Conservation (phyloP, 1,284 basidiomycete genomes). For the Sphagnurus paluster region DNA sequence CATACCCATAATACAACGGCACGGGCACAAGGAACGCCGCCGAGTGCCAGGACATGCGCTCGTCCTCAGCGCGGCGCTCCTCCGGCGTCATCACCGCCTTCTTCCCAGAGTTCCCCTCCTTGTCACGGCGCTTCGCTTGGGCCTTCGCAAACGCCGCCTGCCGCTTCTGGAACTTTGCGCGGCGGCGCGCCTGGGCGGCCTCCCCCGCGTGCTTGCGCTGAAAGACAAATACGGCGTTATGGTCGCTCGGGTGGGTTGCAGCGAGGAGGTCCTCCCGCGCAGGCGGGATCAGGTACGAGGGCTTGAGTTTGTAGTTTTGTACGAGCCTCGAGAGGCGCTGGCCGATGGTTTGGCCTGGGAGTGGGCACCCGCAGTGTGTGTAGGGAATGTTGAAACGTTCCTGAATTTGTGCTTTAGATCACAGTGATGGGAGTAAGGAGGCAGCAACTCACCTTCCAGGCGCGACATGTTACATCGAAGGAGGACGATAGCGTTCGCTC, state of each 20-base stretch:
- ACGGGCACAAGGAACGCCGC: conserved; percentile 14
- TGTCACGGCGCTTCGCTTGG: neutral
- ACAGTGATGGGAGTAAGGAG: neutral
- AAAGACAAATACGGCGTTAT: conserved; percentile 11
- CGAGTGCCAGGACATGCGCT: conserved; percentile 1
- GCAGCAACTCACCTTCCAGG: conserved; percentile 32
- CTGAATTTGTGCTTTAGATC: conserved; percentile 22
- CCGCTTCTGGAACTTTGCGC: conserved; percentile 5
- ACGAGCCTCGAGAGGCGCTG: conserved; percentile 36
- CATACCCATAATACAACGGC: conserved; percentile 9
- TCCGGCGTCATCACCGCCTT: neutral
- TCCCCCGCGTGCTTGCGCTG: neutral
- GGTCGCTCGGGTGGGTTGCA: conserved; percentile 40
- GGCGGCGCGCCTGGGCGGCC: conserved; percentile 1
- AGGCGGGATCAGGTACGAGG: conserved; percentile 30
- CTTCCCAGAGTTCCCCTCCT: neutral
- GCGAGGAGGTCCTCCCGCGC: conserved; percentile 28
- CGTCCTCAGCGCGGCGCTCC: neutral
- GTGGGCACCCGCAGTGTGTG: conserved; percentile 48
- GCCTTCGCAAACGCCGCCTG: conserved; percentile 1
- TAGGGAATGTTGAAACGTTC: conserved; percentile 38
- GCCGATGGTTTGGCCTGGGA: conserved; percentile 41
- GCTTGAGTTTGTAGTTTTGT: conserved; percentile 1
- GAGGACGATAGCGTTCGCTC: conserved; percentile 31
- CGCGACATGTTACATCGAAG: conserved; percentile 42